Base-by-base conservation (phyloP, 176 grass and related monocot genomes). In the Typha latifolia region DNA sequence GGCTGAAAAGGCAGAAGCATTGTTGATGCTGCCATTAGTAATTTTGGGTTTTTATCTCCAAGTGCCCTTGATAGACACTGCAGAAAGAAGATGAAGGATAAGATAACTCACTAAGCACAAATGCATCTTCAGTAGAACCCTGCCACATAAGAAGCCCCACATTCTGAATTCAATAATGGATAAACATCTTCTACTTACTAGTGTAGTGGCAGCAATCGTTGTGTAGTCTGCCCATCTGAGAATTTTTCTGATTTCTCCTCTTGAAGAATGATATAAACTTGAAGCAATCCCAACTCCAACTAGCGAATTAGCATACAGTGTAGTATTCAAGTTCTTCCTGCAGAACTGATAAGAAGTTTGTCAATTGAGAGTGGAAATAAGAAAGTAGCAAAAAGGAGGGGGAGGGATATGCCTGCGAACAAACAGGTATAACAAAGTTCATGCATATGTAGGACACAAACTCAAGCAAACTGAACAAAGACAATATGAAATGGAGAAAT, bases 261-360 rank as follows among this genome's bases (percentile, higher is more conserved):
- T 81, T 31, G 89, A 93, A 64, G 70, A 84, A 84, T 99, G 94
- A 62, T 93, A 93, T 57, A 97, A 63, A 71, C 85, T 97, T 52
- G 89, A 97, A 62, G 94, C 89, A 67, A 97, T 78, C 80, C 94
- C 94, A 67, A 97, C 94, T 80, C 94, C 94, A 67, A 97, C 80
- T 72, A 97, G 76, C 1, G 89, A 97, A 74, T 92, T 97, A 34
- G 85, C 94, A 76, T 97, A 92, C 49, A 97, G 72, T 69, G 73
- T 49, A 64, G 77, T 87, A 53, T 80, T 97, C 70, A 85, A 68
- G 61, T 84, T 92, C 85, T 90, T 92, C 84, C 89, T 97, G 88
- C 76, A 76, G 66, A 63, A 72, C 80, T 81, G 84, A 82, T 76
- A 82, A 49, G 83, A 49, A 49, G 86, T 7, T 68, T 8, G 34